Percentiles rank a stretch among this genome's conserved stretches.
Evolutionary conservation across 306 rosid genomes (phyloP).

Genomic region (Acacia confusa): DNA sequence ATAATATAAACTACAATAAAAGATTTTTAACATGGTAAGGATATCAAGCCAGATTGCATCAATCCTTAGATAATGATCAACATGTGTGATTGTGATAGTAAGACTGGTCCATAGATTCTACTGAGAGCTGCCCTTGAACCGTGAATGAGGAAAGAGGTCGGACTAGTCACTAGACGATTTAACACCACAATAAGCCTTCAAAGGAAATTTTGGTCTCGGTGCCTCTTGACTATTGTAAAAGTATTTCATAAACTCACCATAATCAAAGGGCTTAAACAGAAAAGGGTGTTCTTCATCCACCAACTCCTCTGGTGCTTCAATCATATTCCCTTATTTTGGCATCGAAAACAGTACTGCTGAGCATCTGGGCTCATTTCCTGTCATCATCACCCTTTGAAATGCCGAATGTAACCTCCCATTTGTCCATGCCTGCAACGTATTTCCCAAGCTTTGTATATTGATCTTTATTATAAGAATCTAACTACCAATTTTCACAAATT

Average conservation of each 20-base stretch:
- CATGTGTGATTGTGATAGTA: too few species aligned
- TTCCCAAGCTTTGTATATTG: not conserved
- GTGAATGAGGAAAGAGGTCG: too few species aligned
- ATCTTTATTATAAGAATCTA: too few species aligned
- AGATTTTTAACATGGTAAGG: too few species aligned
- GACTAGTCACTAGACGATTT: not conserved
- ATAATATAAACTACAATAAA: too few species aligned
- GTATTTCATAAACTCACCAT: not conserved
- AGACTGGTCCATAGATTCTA: too few species aligned
- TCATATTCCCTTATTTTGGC: not conserved
- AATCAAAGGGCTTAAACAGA: not conserved
- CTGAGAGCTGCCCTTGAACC: too few species aligned
- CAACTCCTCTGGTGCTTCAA: not conserved
- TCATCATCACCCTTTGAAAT: not conserved
- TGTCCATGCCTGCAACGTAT: not conserved
- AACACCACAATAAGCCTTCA: not conserved
- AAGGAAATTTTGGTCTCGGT: not conserved
- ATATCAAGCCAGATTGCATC: too few species aligned
- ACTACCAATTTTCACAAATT: too few species aligned
- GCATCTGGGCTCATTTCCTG: not conserved
- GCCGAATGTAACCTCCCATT: not conserved
- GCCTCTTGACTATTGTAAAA: not conserved
- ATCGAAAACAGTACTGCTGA: not conserved
- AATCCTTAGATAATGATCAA: too few species aligned
- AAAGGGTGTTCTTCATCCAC: not conserved